A percentile compares a stretch with the other conserved stretches of the same genome.
phyloP scores from a whole-genome alignment of 345 rosid species.

The Camelina sativa region DNA sequence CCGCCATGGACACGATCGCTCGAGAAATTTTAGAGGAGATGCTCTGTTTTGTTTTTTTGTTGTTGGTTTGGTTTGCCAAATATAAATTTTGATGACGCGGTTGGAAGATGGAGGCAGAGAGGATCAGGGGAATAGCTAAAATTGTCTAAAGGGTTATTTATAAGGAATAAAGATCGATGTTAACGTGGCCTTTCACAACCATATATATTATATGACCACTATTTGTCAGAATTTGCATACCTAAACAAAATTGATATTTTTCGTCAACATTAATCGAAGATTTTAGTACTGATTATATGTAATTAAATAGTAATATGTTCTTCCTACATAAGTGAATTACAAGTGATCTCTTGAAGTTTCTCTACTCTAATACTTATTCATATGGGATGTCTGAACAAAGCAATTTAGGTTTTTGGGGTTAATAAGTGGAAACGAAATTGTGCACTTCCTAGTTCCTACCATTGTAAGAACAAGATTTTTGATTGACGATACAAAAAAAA shows the following conservation, averaged over 20 bases:
- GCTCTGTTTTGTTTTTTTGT: slow-evolving; percentile 3
- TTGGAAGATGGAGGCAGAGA: slow-evolving; percentile 2
- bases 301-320: too few species aligned
- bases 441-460: not conserved
- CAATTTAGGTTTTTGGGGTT: too few species aligned
- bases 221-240: not conserved
- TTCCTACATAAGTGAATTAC: too few species aligned
- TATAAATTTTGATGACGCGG: slow-evolving; percentile 27
- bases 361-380: too few species aligned
- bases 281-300: too few species aligned
- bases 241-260: too few species aligned
- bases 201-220: slow-evolving; percentile 6
- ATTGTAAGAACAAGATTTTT: not conserved
- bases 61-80: not conserved
- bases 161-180: slow-evolving; percentile 19
- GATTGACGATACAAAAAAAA: not conserved
- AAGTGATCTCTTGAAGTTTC: too few species aligned
- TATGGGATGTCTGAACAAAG: too few species aligned
- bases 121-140: slow-evolving; percentile 31
- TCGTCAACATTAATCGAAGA: too few species aligned
- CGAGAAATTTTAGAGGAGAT: slow-evolving; percentile 20
- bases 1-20: slow-evolving; percentile 45
- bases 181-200: slow-evolving; percentile 30
- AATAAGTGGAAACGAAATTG: not conserved
- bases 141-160: slow-evolving; percentile 34